Conservation (phyloP, 805 yeast genomes). For the Wickerhamiella dianesei region DNA sequence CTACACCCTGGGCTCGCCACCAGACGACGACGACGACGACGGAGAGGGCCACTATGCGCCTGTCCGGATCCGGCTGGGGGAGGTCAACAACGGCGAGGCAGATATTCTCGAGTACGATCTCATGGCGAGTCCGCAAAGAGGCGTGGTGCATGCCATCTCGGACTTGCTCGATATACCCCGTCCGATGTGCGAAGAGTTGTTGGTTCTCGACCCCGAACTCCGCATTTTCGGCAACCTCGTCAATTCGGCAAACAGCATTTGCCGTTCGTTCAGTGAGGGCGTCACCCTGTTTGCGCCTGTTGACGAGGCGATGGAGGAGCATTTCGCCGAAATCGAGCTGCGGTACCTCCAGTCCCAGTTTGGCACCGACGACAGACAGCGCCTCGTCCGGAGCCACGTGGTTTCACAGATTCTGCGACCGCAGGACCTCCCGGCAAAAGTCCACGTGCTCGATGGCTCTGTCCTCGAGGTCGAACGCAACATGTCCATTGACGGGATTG, state of each 20-base stretch:
- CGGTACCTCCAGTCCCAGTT: conserved; percentile 13
- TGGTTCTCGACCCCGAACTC: conserved; percentile 6
- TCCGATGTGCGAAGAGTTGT: conserved; percentile 9
- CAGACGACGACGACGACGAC: conserved; percentile 8
- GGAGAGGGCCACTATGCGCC: conserved; percentile 14
- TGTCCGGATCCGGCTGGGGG: conserved; percentile 7
- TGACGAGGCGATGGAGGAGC: conserved; percentile 6
- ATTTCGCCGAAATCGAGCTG: conserved; percentile 8
- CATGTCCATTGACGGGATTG: conserved; percentile 3
- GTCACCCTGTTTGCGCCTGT: conserved; percentile 15
- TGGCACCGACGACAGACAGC: conserved; percentile 13
- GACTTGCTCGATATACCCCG: conserved; percentile 13
- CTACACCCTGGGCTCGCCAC: neutral
- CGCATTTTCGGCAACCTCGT: conserved; percentile 11
- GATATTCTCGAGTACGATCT: conserved; percentile 16
- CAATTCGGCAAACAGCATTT: conserved; percentile 2
- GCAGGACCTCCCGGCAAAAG: conserved; percentile 4
- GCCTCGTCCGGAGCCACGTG: conserved; percentile 11
- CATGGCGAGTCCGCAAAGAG: conserved; percentile 18
- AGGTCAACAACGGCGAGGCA: conserved; percentile 13
- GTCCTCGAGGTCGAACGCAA: conserved; percentile 4
- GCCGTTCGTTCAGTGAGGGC: neutral
- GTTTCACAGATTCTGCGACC: conserved; percentile 6
- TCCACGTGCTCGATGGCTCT: conserved; percentile 14
- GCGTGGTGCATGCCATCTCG: conserved; percentile 18